Base-by-base conservation (phyloP, 73 alveolate genomes). In the Paramecium tetraurelia region DNA sequence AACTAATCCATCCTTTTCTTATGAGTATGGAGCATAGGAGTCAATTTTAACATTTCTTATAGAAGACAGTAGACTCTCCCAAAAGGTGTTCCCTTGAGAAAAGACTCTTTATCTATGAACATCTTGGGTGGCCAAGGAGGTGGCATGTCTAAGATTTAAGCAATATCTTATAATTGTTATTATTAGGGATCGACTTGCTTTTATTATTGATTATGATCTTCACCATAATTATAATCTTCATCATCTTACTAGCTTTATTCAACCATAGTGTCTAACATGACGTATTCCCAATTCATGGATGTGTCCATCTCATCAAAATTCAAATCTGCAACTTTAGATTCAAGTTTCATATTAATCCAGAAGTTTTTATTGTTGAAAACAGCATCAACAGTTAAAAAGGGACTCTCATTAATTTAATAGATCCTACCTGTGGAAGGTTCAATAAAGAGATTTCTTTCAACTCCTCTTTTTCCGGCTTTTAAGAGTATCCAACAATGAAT, bases 401-500 rank as follows among this genome's bases (percentile, higher is more conserved):
- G 99, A 59, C 98, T 93, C 11, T 95, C 97, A 22, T 58, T 71
- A 27, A 95, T 93, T n/a, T 96, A 85, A 93, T 98, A 98, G 75
- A 93, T 85, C 38, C 99, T 72, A 3, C 99, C 99, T 5, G 99
- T 98, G 27, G 99, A 93, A 0, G 99, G 99, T 53, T 53, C 69
- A 18, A 53, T 53, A 53, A 53, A 53, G 33, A 53, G 85, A 70
- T 92, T 92, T 77, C 96, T 96, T 33, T 93, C 89, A 33, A 96
- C 96, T 85, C 96, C 98, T 72, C 99, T 96, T 36, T 96, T 53
- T 0, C 98, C 99, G 59, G 95, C 94, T 72, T 96, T 95, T 69
- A 98, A 84, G 75, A 98, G 93, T 18, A 98, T 99, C 99, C 99
- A 98, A 89, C 99, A 95, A 92, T 98, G 99, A 58, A 97, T 86